Evolutionary conservation across 768 basidiomycete species (phyloP), one percentile per base, ranked within the genome.

Genomic region (Pulveroboletus frians): DNA sequence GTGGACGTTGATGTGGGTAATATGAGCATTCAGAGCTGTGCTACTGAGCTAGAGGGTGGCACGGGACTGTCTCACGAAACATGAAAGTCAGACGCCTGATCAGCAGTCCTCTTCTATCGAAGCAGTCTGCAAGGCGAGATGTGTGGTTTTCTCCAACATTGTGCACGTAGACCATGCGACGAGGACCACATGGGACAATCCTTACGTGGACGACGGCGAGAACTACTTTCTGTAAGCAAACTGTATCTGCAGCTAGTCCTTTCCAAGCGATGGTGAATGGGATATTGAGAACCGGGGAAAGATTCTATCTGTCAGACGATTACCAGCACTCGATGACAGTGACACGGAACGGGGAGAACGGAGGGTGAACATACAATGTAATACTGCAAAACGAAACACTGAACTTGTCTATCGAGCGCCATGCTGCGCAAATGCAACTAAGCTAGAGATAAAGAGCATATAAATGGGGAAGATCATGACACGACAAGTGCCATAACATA

Each of bases 201-300:
- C 81, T 0, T 84, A 83, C 60, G 54, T 89, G 17, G 88, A 89
- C 60, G 88, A 89, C 57, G 88, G 86, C 9, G 72, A 79, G 31
- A 80, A 73, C 56, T 60, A 75, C 48, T 79, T 80, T 18, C 80
- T 80, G n/a, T 76, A 76, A n/a, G 72, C 75, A 4, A 76, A 69
- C 61, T 75, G 58, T 4, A 75, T 58, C 8, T 59, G 87, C 46
- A 72, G 58, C 1, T 4, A 21, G 4, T 77, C 86, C 60, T 44
- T 53, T 0, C 76, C 72, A 8, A 50, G 53, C 4, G 56, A 56
- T 14, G 62, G 68, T 9, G 46, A 61, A 42, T 51, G 88, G 23
- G 46, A 48, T 0, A 70, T 85, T 29, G 54, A 52, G 32, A 69
- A 65, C 36, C 43, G 51, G 76, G 54, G 64, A 9, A 31, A 41